phyloP scores from a whole-genome alignment of 1,139 yeast species.

The Blastobotrys serpentis region DNA sequence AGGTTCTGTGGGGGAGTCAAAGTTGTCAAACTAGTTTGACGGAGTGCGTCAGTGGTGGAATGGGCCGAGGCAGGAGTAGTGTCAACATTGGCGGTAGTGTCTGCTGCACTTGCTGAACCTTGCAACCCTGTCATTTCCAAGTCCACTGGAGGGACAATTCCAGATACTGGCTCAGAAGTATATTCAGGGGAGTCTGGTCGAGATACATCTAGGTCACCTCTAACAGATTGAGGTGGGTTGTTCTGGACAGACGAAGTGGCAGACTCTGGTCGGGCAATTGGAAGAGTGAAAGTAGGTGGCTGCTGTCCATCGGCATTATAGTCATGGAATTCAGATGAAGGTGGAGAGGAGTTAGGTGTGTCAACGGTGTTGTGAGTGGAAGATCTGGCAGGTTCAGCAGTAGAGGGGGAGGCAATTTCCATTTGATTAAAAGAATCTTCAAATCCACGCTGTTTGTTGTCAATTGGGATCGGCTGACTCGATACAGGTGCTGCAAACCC shows the following conservation, averaged over 20 bases:
- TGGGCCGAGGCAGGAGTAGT: neutral
- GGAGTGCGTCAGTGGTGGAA: conserved; percentile 2
- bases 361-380: conserved; percentile 45
- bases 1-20: conserved; percentile 12
- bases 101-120: neutral
- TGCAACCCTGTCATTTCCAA: conserved; percentile 9
- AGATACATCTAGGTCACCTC: conserved; percentile 70
- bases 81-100: neutral
- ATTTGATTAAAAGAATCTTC: conserved; percentile 33
- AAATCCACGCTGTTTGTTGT: conserved; percentile 22
- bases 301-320: conserved; percentile 42
- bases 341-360: conserved; percentile 60
- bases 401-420: conserved; percentile 34
- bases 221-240: conserved; percentile 85
- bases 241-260: conserved; percentile 88
- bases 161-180: conserved; percentile 36
- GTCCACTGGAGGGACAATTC: conserved; percentile 31
- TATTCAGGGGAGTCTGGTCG: conserved; percentile 54
- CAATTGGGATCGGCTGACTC: conserved; percentile 1
- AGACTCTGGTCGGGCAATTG: conserved; percentile 69
- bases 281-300: conserved; percentile 47
- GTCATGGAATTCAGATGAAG: conserved; percentile 44
- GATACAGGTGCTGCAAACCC: conserved; percentile 37
- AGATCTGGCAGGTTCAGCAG: conserved; percentile 40
- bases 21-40: conserved; percentile 17